These are phyloP conservation scores for Fusarium verrucosum DNA, from an alignment of 2,329 filamentous ascomycete genomes.

Conservation along the genomic window DNA sequence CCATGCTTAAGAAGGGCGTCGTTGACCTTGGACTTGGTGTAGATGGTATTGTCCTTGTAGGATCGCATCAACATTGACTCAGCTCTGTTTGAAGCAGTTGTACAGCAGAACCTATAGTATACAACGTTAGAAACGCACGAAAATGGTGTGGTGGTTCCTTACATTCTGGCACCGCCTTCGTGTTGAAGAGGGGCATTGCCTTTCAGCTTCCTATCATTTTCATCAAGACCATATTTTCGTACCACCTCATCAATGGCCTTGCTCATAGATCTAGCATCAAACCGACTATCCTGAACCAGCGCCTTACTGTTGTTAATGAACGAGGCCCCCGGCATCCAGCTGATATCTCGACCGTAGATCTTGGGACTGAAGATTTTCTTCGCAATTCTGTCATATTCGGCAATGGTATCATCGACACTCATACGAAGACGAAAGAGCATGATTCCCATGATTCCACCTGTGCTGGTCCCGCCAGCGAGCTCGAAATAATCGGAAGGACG, in stretches of 20 bases:
- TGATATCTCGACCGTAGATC: slow-evolving; percentile 22
- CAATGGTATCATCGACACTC: slow-evolving; percentile 26
- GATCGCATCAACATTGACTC: slow-evolving; percentile 28
- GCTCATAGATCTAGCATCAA: slow-evolving; percentile 18
- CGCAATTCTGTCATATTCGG: slow-evolving; percentile 30
- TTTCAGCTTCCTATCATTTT: slow-evolving; percentile 23
- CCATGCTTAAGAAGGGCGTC: slow-evolving; percentile 2
- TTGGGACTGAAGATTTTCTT: slow-evolving; percentile 30
- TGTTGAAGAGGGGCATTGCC: slow-evolving; percentile 30
- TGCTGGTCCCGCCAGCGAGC: slow-evolving; percentile 31
- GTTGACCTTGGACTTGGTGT: slow-evolving; percentile 27
- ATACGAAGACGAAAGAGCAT: slow-evolving; percentile 38
- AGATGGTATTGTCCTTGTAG: slow-evolving; percentile 16
- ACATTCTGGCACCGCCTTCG: slow-evolving; percentile 12
- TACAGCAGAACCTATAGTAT: slow-evolving; percentile 8
- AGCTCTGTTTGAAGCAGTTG: slow-evolving; percentile 27
- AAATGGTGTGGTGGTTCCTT: accelerated
- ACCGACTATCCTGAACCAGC: slow-evolving; percentile 20
- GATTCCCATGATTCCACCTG: slow-evolving; percentile 30
- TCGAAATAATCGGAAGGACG: slow-evolving; percentile 30
- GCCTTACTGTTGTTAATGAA: slow-evolving; percentile 30
- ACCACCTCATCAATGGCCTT: slow-evolving; percentile 29
- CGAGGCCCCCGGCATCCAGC: slow-evolving; percentile 4
- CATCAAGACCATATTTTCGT: slow-evolving; percentile 23
- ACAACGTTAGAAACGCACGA: not conserved